Evolutionary conservation across 225 moss, liverwort and hornwort species (phyloP).

Genomic region (Ulota crispa): DNA sequence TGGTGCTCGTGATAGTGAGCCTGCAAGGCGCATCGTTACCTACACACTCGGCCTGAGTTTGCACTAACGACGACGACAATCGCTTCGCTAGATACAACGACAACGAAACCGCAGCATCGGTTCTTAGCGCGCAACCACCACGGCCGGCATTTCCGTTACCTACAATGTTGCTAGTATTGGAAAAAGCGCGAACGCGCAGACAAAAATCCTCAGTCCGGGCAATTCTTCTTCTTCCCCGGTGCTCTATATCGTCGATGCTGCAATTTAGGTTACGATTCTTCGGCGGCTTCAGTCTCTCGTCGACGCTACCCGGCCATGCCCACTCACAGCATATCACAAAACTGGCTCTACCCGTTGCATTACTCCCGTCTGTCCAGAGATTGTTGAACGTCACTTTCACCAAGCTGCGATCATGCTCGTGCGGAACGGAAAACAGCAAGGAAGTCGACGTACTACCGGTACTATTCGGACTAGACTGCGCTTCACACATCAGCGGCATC

Average conservation of each 20-base stretch:
- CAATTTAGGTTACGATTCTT: slow-evolving; percentile 16
- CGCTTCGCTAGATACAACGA: slow-evolving; percentile 16
- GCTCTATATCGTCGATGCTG: background rate
- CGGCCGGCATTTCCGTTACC: background rate
- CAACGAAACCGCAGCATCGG: slow-evolving; percentile 27
- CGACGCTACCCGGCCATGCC: background rate
- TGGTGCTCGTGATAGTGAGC: slow-evolving; percentile 15
- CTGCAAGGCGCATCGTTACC: slow-evolving; percentile 4
- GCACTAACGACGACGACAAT: slow-evolving; percentile 7
- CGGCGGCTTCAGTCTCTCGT: background rate
- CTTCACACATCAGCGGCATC: slow-evolving; percentile 6
- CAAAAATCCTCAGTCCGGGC: slow-evolving; percentile 8
- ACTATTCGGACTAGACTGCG: background rate
- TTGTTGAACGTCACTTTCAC: slow-evolving; percentile 32
- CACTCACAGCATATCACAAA: slow-evolving; percentile 41
- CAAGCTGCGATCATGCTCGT: background rate
- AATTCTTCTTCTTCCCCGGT: background rate
- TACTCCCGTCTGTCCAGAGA: background rate
- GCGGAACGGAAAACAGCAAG: background rate
- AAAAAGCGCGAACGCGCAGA: slow-evolving; percentile 15
- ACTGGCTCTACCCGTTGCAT: background rate
- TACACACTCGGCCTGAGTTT: slow-evolving; percentile 15
- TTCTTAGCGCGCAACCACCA: slow-evolving; percentile 12
- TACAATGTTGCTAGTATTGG: background rate
- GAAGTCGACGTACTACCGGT: background rate